Evolutionary conservation across 768 basidiomycete species (phyloP).

Genomic region (Auricularia auricula-judae): DNA sequence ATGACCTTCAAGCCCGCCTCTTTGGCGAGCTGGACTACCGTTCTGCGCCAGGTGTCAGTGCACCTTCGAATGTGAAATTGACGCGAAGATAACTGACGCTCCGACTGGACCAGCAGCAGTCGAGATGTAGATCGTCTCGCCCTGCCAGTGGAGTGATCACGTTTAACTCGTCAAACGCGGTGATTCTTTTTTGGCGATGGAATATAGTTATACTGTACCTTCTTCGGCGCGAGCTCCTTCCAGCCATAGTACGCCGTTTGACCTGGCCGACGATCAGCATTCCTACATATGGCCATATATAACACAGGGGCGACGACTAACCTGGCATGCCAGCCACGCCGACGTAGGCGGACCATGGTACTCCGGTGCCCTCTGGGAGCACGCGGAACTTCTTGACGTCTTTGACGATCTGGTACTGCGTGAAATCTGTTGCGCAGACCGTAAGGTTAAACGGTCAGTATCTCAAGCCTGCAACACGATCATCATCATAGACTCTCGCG

Average conservation of each 20-base stretch:
- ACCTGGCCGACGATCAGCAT: conserved; percentile 9
- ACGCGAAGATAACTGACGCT: conserved; percentile 32
- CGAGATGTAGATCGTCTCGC: conserved; percentile 39
- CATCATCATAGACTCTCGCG: conserved; percentile 1
- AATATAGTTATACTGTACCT: conserved; percentile 13
- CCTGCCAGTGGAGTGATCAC: conserved; percentile 15
- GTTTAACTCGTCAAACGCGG: too few relatives aligned
- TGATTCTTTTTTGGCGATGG: background rate
- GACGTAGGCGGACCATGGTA: conserved; percentile 39
- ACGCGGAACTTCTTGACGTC: conserved; percentile 13
- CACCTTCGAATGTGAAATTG: background rate
- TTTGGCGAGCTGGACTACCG: conserved; percentile 30
- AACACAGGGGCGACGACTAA: background rate
- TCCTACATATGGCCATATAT: background rate
- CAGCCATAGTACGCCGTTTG: conserved; percentile 27
- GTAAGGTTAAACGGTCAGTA: background rate
- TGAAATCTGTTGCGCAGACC: conserved; percentile 21
- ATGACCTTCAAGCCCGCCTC: conserved; percentile 29
- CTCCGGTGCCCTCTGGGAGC: conserved; percentile 29
- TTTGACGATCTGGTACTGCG: conserved; percentile 27
- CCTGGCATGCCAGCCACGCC: conserved; percentile 38
- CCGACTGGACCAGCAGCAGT: conserved; percentile 46
- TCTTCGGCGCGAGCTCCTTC: conserved; percentile 34
- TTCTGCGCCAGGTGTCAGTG: background rate
- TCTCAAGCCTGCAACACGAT: conserved; percentile 9